Conservation (phyloP, 192 early-diverging fungal genomes). For the Powellomyces hirtus region DNA sequence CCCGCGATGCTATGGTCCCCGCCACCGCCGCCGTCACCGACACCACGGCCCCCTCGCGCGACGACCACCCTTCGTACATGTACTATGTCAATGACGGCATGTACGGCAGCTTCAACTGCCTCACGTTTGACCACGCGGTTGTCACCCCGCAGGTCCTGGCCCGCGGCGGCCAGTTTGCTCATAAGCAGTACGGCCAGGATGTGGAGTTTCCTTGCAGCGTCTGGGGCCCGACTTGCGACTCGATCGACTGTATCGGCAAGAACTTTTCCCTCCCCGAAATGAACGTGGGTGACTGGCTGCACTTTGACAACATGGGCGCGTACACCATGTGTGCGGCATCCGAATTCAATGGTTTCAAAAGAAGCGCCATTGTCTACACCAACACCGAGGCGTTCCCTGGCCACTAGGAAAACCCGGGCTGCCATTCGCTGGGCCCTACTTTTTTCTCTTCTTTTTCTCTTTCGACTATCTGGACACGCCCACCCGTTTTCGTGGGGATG, state of each 20-base stretch:
- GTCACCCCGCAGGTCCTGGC: constrained; percentile 70
- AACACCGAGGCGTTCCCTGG: constrained; percentile 66
- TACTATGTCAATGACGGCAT: constrained; percentile 99
- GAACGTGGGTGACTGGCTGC: constrained; percentile 93
- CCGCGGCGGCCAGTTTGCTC: constrained; percentile 43
- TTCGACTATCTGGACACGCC: too few species aligned
- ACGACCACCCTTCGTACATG: constrained; percentile 60
- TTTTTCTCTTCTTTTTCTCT: too few species aligned
- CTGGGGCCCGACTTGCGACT: constrained; percentile 99
- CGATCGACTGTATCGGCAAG: constrained; percentile 87
- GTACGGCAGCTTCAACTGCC: constrained; percentile 98
- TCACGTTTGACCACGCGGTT: constrained; percentile 92
- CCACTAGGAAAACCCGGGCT: too few species aligned
- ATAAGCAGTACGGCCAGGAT: constrained; percentile 23
- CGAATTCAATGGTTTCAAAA: constrained; percentile 69
- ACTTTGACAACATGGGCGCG: constrained; percentile 94
- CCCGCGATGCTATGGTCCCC: constrained; percentile 31
- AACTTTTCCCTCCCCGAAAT: constrained; percentile 72
- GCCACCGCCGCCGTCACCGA: constrained; percentile 4
- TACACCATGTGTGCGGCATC: constrained; percentile 88
- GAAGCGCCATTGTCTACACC: constrained; percentile 82
- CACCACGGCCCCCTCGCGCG: constrained; percentile 15
- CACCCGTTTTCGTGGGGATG: too few species aligned
- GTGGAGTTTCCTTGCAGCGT: constrained; percentile 64
- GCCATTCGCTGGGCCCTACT: too few species aligned